Evolutionary conservation across 2,329 filamentous ascomycete species (phyloP).

Genomic region (Aspergillus sp.): DNA sequence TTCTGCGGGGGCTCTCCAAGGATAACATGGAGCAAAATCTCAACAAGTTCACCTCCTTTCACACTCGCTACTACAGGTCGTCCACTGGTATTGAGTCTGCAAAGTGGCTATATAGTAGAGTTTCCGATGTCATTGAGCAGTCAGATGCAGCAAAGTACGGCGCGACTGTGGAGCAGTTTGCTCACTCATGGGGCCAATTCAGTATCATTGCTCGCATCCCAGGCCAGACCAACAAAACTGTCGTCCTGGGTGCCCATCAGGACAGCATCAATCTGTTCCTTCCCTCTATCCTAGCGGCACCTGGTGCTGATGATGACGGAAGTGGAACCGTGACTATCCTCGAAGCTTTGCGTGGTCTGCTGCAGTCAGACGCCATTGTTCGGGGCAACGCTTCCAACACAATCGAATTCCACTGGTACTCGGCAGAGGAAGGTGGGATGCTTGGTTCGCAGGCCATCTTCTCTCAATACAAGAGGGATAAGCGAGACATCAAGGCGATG

Average conservation of each 20-base stretch:
- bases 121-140: conserved; percentile 69
- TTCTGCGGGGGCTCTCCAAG: conserved; percentile 72
- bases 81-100: conserved; percentile 77
- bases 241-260: conserved; percentile 89
- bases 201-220: conserved; percentile 91
- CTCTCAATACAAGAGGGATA: conserved; percentile 70
- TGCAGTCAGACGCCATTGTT: conserved; percentile 70
- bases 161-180: conserved; percentile 72
- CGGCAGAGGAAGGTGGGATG: conserved; percentile 83
- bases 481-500: conserved; percentile 87
- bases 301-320: conserved; percentile 94
- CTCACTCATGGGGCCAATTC: conserved; percentile 84
- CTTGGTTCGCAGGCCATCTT: conserved; percentile 91
- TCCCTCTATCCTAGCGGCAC: conserved; percentile 78
- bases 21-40: conserved; percentile 75
- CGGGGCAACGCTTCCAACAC: conserved; percentile 77
- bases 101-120: conserved; percentile 78
- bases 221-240: conserved; percentile 77
- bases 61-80: conserved; percentile 62
- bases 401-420: conserved; percentile 96
- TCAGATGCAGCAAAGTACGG: conserved; percentile 68
- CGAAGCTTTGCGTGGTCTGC: conserved; percentile 80
- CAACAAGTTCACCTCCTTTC: conserved; percentile 65
- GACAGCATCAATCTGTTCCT: conserved; percentile 94
- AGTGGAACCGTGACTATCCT: conserved; percentile 92